Conservation (phyloP, 768 basidiomycete genomes). For the Coprinopsis strossmayeri region DNA sequence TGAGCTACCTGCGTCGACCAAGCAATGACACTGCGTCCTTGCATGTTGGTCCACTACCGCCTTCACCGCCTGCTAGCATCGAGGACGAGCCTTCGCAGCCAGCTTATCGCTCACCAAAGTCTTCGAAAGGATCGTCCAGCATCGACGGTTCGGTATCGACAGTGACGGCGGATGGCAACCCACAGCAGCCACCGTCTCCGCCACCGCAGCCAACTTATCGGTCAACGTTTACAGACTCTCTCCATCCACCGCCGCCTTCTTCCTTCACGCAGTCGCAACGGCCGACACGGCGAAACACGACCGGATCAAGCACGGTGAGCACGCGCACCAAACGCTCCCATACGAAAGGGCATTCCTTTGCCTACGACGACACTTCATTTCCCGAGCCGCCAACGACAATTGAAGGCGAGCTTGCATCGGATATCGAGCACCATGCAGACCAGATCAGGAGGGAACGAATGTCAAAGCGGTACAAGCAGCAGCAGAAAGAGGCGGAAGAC, state of each 20-base stretch:
- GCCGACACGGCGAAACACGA: conserved; percentile 64
- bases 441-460: conserved; percentile 74
- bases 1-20: neutral
- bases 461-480: conserved; percentile 64
- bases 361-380: conserved; percentile 27
- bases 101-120: too few species aligned
- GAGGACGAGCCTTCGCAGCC: conserved; percentile 9
- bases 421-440: conserved; percentile 87
- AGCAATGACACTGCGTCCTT: neutral
- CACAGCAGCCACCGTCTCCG: conserved; percentile 39
- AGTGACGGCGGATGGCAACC: conserved; percentile 25
- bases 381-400: conserved; percentile 15
- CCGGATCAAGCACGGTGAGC: conserved; percentile 37
- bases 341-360: conserved; percentile 25
- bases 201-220: too few species aligned
- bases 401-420: conserved; percentile 51
- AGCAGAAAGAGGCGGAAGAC: conserved; percentile 56
- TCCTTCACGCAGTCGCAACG: conserved; percentile 15
- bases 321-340: conserved; percentile 15
- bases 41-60: conserved; percentile 21
- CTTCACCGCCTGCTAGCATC: conserved; percentile 28
- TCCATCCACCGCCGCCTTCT: conserved; percentile 14
- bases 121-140: too few species aligned
- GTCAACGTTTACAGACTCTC: too few species aligned
- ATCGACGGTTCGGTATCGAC: conserved; percentile 25